Base-by-base conservation (phyloP, 495 filamentous ascomycete genomes). In the Penicillium coffeae region DNA sequence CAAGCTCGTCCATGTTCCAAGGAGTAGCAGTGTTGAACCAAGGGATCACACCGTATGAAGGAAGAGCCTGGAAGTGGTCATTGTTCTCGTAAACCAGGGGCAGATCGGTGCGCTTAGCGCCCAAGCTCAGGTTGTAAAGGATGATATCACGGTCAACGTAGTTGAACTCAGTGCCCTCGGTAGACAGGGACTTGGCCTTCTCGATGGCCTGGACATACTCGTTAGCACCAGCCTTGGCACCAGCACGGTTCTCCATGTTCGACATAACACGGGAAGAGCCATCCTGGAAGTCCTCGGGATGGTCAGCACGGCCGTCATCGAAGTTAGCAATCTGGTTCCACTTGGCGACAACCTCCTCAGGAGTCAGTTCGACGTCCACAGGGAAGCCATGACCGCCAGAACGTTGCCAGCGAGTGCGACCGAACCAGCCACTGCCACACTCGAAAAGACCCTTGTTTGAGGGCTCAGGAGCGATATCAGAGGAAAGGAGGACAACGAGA, bases 371-470 rank as follows among this genome's bases (percentile, higher is more conserved):
- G 40, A 86, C 84, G 63, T 96, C 89, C 48, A 96, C 70, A 45
- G 93, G 92, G 85, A 98, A 98, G 35, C 86, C 89, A 66, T 89
- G 82, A 50, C 93, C 93, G 48, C 90, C 90, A 32, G 81, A 79
- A 53, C 93, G 87, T 75, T 98, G 92, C 94, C 94, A 98, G 64
- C 93, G 82, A 41, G 93, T 98, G 63, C 80, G 77, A 50, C 84
- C 87, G 62, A 87, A 83, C 94, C 94, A 98, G 51, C 93, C 93
- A 68, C 88, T 92, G 60, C 93, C 93, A 50, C 91, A 88, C 77
- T 98, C 93, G 71, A 86, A 98, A n/a, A 98, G 82, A 42, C 83
- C 85, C 56, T 92, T 92, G 51, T 90, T 96, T 10, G 83, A 79
- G 54, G 88, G 83, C 53, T 85, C 81, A 21, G 92, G 92, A 18